Conservation (phyloP, 495 filamentous ascomycete genomes). For the Talaromyces adpressus region DNA sequence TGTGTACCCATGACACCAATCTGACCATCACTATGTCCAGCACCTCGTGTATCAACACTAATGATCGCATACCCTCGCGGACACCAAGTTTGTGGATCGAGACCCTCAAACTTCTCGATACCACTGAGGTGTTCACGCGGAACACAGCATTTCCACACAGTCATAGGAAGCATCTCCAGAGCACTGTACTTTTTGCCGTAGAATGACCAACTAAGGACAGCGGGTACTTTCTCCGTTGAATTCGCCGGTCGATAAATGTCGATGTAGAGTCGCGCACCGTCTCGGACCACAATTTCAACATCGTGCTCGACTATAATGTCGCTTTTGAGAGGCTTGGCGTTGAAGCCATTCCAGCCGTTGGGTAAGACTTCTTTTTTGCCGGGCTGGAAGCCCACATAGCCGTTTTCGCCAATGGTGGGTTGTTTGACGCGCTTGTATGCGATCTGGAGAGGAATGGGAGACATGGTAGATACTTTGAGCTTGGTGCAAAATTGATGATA, state of each 20-base stretch:
- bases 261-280: constrained; percentile 23
- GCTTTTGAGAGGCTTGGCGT: constrained; percentile 17
- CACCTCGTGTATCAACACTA: constrained; percentile 36
- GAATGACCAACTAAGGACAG: constrained; percentile 27
- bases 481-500: not conserved
- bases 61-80: constrained; percentile 36
- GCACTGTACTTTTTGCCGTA: constrained; percentile 32
- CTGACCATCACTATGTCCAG: constrained; percentile 28
- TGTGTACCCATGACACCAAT: constrained; percentile 35
- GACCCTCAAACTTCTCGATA: constrained; percentile 39
- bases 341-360: constrained; percentile 23
- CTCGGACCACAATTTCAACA: constrained; percentile 22
- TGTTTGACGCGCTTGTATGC: constrained; percentile 24
- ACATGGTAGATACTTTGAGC: constrained; percentile 13
- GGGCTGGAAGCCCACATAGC: constrained; percentile 20
- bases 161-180: constrained; percentile 19
- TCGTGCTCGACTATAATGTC: constrained; percentile 23
- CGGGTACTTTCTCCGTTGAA: constrained; percentile 24
- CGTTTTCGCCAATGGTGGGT: constrained; percentile 22
- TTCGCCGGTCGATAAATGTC: constrained; percentile 30
- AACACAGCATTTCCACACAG: constrained; percentile 20
- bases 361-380: constrained; percentile 23
- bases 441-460: constrained; percentile 20
- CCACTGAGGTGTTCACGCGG: constrained; percentile 16
- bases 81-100: constrained; percentile 35